A percentile compares a stretch with the other conserved stretches of the same genome.
These are phyloP conservation scores for Epichloe sibirici DNA, from an alignment of 2,329 filamentous ascomycete genomes.

Conservation along the genomic window DNA sequence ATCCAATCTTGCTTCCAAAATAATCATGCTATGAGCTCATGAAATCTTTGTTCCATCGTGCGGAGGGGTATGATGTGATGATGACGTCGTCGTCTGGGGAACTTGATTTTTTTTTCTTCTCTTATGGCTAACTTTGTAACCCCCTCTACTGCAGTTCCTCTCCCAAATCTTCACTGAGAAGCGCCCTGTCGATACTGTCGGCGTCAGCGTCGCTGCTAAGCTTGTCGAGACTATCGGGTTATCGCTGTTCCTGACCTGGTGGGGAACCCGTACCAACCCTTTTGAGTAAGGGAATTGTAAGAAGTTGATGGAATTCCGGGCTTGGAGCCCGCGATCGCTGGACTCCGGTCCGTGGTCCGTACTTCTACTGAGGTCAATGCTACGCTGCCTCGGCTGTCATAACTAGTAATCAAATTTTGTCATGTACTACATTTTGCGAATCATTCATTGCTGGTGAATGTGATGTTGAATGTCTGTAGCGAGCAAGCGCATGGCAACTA, in stretches of 20 bases:
- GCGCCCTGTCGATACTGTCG: constrained; percentile 80
- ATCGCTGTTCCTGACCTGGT: constrained; percentile 88
- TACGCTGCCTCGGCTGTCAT: neutral
- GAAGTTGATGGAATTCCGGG: neutral
- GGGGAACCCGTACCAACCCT: constrained; percentile 89
- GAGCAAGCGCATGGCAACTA: too few species aligned
- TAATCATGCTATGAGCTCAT: neutral
- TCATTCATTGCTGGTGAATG: neutral
- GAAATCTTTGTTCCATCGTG: neutral
- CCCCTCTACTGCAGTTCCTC: constrained; percentile 50
- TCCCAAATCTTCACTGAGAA: constrained; percentile 82
- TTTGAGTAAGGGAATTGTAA: constrained; percentile 49
- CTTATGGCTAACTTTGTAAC: neutral
- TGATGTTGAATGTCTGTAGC: too few species aligned
- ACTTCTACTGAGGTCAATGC: neutral
- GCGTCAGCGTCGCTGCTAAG: constrained; percentile 72
- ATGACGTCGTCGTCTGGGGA: neutral
- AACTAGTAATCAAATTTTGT: constrained; percentile 1
- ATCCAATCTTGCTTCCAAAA: neutral
- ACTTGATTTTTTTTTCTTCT: neutral
- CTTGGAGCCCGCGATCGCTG: neutral
- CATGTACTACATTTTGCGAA: neutral
- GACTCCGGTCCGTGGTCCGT: neutral
- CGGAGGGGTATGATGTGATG: neutral
- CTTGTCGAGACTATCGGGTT: constrained; percentile 88